phyloP scores from a whole-genome alignment of 148 eudicot genomes.

The Suaeda aralocaspica region DNA sequence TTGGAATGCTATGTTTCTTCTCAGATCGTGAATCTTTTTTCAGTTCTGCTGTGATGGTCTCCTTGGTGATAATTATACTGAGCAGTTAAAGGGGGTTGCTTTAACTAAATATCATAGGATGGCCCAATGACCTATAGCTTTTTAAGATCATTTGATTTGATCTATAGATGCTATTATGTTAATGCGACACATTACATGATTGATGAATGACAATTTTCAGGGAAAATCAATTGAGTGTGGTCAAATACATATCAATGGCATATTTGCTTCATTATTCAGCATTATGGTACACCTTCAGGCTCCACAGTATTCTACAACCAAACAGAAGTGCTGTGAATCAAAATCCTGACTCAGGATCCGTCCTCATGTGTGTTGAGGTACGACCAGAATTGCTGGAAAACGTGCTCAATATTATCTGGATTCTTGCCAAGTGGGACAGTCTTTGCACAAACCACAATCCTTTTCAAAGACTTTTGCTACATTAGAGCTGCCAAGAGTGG shows the following conservation, averaged over 20 bases:
- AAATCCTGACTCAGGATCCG: conserved; percentile 76
- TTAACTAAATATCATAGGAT: neutral
- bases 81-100: neutral
- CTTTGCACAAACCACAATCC: conserved; percentile 55
- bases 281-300: conserved; percentile 74
- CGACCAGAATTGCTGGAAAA: conserved; percentile 62
- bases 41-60: neutral
- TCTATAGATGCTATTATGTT: neutral
- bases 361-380: conserved; percentile 79
- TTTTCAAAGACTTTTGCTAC: conserved; percentile 51
- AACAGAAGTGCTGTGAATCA: conserved; percentile 19
- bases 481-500: conserved; percentile 29
- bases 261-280: conserved; percentile 68
- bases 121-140: neutral
- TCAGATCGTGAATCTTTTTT: neutral
- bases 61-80: neutral
- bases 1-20: neutral
- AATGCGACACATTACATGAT: neutral
- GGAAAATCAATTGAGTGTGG: conserved; percentile 50
- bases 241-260: conserved; percentile 50
- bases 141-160: neutral
- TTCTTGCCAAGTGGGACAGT: conserved; percentile 52
- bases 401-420: conserved; percentile 55
- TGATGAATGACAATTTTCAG: conserved; percentile 42
- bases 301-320: conserved; percentile 42